Base-by-base conservation (phyloP, 2,329 filamentous ascomycete species). In the Hysterium pulicare region DNA sequence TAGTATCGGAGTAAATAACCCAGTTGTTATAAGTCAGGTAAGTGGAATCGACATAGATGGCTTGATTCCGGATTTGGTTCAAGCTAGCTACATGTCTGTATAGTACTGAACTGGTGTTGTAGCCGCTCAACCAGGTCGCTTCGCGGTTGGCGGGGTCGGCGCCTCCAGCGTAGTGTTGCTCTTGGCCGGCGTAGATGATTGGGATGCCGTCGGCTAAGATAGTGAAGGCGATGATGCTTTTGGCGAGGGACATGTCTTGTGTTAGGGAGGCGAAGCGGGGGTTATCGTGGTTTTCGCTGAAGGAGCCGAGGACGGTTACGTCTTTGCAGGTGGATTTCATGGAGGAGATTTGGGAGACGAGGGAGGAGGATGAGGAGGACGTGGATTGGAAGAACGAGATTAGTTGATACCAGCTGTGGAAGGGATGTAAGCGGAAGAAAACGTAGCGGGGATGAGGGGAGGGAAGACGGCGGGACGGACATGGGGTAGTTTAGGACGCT, bases 31-130 rank as follows among this genome's bases (percentile, higher is more conserved):
- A 70, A 0, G 58, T 67, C 7, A 71, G 49, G 47, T 75, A 77
- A 11, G 51, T 53, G 4, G 47, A 42, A 34, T 71, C 68, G 3
- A 55, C 51, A 3, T 43, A 45, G 15, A 75, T 59, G 2, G 70
- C 73, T 11, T 66, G 64, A 38, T 67, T 69, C 9, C 74, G 70
- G 19, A 74, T 58, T 16, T 54, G 43, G 46, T 75, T 75, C 19
- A 75, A 49, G 6, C 55, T 67, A 3, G 60, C 47, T 23, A 58
- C 67, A 31, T 60, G 51, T 15, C 57, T 53, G 58, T 69, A 75
- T 4, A 77, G 59, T 2, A 59, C 57, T 1, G 66, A 50, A 5
- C 54, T 42, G 11, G 64, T 71, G 41, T 71, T 55, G 53, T 72
- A 75, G 2, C 54, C 57, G 13, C 59, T 59, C 3, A 61, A 48